These are phyloP conservation scores for Lactifluus subvellereus DNA, from an alignment of 768 basidiomycete species.

Conservation along the genomic window DNA sequence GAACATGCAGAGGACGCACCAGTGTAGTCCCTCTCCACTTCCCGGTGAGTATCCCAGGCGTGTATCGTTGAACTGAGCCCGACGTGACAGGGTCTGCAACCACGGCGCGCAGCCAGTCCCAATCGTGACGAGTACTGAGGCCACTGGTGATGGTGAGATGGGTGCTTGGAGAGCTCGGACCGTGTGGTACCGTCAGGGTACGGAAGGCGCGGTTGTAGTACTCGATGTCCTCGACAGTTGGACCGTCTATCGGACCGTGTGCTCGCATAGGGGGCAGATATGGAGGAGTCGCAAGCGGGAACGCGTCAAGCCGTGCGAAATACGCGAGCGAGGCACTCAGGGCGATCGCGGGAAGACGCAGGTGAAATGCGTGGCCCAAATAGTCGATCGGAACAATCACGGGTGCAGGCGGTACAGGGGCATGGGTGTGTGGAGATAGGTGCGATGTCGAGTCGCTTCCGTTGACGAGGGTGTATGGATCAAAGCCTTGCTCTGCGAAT, in stretches of 20 bases:
- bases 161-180: neutral
- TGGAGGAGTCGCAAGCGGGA: neutral
- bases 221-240: conserved; percentile 17
- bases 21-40: conserved; percentile 14
- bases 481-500: conserved; percentile 16
- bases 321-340: conserved; percentile 19
- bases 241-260: neutral
- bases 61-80: conserved; percentile 2
- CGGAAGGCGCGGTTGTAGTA: conserved; percentile 8
- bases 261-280: neutral
- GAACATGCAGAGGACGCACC: conserved; percentile 14
- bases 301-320: conserved; percentile 18
- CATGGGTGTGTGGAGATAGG: neutral
- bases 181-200: conserved; percentile 9
- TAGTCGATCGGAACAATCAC: conserved; percentile 7
- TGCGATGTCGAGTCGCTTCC: neutral
- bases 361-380: conserved; percentile 5
- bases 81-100: conserved; percentile 1
- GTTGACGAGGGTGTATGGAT: conserved; percentile 7
- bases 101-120: conserved; percentile 18
- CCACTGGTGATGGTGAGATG: neutral
- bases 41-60: conserved; percentile 9
- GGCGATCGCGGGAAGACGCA: conserved; percentile 17
- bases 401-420: conserved; percentile 3
- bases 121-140: neutral